phyloP scores from a whole-genome alignment of 176 grass and related monocot genomes.

The Lolium rigidum region DNA sequence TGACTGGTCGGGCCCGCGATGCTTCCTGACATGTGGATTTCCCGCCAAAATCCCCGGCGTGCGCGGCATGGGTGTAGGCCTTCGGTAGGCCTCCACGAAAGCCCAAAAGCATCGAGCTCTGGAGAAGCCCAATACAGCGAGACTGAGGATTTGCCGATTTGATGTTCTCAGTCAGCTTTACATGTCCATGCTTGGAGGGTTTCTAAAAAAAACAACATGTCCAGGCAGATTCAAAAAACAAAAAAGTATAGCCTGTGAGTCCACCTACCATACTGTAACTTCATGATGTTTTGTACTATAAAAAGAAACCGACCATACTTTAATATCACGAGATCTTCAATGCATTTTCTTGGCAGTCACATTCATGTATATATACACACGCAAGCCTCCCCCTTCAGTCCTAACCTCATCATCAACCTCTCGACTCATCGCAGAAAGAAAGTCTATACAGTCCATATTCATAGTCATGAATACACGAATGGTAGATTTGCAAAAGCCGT shows the following conservation, averaged over 20 bases:
- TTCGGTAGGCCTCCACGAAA: no score
- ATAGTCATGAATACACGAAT: not conserved
- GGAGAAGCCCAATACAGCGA: no score
- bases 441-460: not conserved
- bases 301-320: no score
- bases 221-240: no score
- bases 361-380: not conserved
- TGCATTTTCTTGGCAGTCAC: not conserved
- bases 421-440: not conserved
- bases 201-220: no score
- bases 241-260: no score
- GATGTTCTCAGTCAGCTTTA: no score
- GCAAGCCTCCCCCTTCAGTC: not conserved
- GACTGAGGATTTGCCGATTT: no score
- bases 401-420: not conserved
- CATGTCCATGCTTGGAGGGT: no score
- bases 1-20: not conserved
- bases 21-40: not conserved
- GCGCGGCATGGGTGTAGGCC: not conserved
- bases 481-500: no score
- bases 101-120: no score
- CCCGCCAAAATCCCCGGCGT: conserved; percentile 47
- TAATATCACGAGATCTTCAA: not conserved
- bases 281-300: not conserved
- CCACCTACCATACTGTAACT: not conserved